These are phyloP conservation scores for Fraxinus latifolia DNA, from an alignment of 305 asterid species.

Conservation along the genomic window DNA sequence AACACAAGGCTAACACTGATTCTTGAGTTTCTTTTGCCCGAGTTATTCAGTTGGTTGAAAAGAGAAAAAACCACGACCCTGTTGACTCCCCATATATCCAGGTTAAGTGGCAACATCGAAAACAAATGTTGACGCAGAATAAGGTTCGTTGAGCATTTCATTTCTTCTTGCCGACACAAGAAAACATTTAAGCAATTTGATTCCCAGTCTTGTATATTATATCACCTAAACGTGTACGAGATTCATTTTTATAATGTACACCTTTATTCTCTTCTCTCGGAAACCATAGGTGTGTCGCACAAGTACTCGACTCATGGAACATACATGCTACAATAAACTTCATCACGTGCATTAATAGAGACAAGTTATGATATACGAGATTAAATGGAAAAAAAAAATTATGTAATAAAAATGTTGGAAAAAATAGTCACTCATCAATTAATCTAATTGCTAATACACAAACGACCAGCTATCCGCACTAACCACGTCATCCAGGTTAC, in stretches of 20 bases:
- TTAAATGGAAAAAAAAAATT: too few relatives aligned
- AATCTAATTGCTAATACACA: background rate
- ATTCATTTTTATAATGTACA: background rate
- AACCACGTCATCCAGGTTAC: background rate
- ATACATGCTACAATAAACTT: background rate
- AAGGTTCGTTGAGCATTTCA: background rate
- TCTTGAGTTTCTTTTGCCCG: conserved; percentile 11
- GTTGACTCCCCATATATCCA: conserved; percentile 6
- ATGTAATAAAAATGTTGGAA: background rate
- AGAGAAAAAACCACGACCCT: background rate
- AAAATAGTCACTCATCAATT: background rate
- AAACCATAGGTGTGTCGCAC: background rate
- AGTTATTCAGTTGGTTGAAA: conserved; percentile 11
- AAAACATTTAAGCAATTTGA: background rate
- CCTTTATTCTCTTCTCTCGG: background rate
- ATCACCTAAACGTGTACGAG: background rate
- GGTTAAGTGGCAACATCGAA: background rate
- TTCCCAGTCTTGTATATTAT: background rate
- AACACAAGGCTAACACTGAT: conserved; percentile 14
- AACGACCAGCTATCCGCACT: background rate
- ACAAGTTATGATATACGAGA: background rate
- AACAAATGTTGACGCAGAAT: background rate
- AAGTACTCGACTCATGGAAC: background rate
- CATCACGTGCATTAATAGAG: background rate
- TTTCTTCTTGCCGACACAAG: background rate